These are phyloP conservation scores for Cercospora brassicicola DNA, from an alignment of 2,329 filamentous ascomycete species.

Conservation along the genomic window DNA sequence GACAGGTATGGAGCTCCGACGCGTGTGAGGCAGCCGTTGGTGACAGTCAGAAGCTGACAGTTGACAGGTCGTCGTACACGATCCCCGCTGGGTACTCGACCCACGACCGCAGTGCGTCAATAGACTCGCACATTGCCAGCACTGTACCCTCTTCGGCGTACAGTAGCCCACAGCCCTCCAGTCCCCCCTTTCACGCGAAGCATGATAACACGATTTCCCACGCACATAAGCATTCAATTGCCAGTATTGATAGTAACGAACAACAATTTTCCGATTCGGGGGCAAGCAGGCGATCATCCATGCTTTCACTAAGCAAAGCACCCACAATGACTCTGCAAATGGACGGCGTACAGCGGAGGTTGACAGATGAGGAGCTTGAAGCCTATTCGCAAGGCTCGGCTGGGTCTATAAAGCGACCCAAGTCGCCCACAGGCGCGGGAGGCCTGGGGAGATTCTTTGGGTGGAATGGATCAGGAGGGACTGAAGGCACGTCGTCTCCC, in stretches of 20 bases:
- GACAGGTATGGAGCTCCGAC: constrained; percentile 4
- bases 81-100: constrained; percentile 10
- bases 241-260: constrained; percentile 31
- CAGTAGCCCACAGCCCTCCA: constrained; percentile 32
- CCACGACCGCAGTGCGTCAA: constrained; percentile 31
- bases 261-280: constrained; percentile 20
- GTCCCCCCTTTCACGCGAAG: constrained; percentile 29
- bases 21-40: neutral
- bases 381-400: constrained; percentile 25
- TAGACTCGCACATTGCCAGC: constrained; percentile 32
- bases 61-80: constrained; percentile 24
- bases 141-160: constrained; percentile 29
- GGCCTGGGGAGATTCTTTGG: constrained; percentile 66
- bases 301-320: constrained; percentile 30
- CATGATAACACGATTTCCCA: constrained; percentile 33
- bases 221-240: constrained; percentile 30
- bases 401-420: constrained; percentile 39
- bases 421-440: constrained; percentile 48
- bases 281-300: constrained; percentile 24
- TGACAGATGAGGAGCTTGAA: constrained; percentile 37
- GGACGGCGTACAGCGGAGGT: constrained; percentile 38
- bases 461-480: constrained; percentile 59
- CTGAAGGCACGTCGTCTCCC: constrained; percentile 54
- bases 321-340: constrained; percentile 39
- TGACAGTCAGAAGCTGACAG: constrained; percentile 9